Evolutionary conservation across 495 filamentous ascomycete species (phyloP).

Genomic region (Tetracladium marchalianum): DNA sequence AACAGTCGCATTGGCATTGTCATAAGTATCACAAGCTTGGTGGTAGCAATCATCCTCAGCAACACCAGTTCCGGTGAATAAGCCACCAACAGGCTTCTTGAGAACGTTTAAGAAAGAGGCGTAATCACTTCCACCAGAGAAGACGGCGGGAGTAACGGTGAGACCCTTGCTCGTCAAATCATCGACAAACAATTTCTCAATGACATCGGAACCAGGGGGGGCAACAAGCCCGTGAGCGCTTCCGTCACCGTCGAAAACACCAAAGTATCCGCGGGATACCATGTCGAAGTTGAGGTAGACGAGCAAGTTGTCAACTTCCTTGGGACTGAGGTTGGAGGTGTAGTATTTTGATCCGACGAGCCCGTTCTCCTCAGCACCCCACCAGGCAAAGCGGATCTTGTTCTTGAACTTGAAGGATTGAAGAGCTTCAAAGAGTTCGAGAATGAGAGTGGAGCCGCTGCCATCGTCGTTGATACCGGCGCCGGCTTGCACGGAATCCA

Average conservation of each 20-base stretch:
- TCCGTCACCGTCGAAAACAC: slow-evolving; percentile 30
- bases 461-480: slow-evolving; percentile 33
- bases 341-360: slow-evolving; percentile 31
- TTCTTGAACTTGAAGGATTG: slow-evolving; percentile 26
- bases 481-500: slow-evolving; percentile 35
- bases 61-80: slow-evolving; percentile 32
- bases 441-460: slow-evolving; percentile 27
- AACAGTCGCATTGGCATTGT: slow-evolving; percentile 29
- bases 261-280: slow-evolving; percentile 30
- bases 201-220: slow-evolving; percentile 24
- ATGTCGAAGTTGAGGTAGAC: slow-evolving; percentile 40
- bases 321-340: slow-evolving; percentile 21
- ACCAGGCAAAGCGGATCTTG: slow-evolving; percentile 35
- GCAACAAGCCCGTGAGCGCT: slow-evolving; percentile 21
- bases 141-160: slow-evolving; percentile 22
- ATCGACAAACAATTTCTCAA: slow-evolving; percentile 26
- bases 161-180: slow-evolving; percentile 24
- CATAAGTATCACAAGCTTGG: slow-evolving; percentile 30
- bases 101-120: slow-evolving; percentile 28
- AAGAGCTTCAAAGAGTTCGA: slow-evolving; percentile 26
- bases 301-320: slow-evolving; percentile 28
- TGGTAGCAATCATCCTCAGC: slow-evolving; percentile 36
- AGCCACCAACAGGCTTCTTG: slow-evolving; percentile 28
- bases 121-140: slow-evolving; percentile 34
- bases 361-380: slow-evolving; percentile 33